These are phyloP conservation scores for Aureobasidium sp. DNA, from an alignment of 2,329 filamentous ascomycete species.

Conservation along the genomic window DNA sequence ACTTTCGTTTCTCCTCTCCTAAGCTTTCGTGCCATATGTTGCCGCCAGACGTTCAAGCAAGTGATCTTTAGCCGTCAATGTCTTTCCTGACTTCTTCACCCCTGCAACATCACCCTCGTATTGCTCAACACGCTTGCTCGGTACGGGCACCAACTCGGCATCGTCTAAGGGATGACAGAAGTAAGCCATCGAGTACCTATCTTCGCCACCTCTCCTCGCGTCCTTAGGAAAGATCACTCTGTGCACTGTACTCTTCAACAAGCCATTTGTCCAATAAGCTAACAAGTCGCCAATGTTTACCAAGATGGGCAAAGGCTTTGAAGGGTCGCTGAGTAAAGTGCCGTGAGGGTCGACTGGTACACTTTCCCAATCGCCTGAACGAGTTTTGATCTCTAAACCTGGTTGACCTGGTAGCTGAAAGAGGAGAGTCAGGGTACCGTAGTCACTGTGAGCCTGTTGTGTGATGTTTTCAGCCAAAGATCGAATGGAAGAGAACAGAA, in stretches of 20 bases:
- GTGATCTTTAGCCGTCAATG: slow-evolving; percentile 54
- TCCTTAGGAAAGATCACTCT: slow-evolving; percentile 64
- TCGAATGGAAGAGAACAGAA: neutral
- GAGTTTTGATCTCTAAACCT: slow-evolving; percentile 73
- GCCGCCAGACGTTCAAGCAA: slow-evolving; percentile 50
- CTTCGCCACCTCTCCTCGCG: slow-evolving; percentile 33
- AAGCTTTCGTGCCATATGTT: slow-evolving; percentile 45
- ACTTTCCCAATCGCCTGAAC: slow-evolving; percentile 35
- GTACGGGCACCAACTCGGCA: slow-evolving; percentile 48
- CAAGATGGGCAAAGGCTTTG: slow-evolving; percentile 49
- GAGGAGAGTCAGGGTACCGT: slow-evolving; percentile 61
- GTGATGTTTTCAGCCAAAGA: neutral
- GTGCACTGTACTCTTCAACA: slow-evolving; percentile 83
- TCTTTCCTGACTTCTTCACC: slow-evolving; percentile 35
- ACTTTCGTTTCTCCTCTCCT: neutral
- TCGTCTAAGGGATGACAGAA: slow-evolving; percentile 57
- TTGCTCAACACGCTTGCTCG: slow-evolving; percentile 43
- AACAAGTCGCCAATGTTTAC: slow-evolving; percentile 66
- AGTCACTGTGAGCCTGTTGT: slow-evolving; percentile 70
- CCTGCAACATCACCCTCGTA: slow-evolving; percentile 30
- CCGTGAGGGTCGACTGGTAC: slow-evolving; percentile 38
- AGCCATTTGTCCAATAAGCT: slow-evolving; percentile 83
- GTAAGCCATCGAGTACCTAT: slow-evolving; percentile 54
- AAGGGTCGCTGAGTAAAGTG: neutral
- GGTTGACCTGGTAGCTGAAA: slow-evolving; percentile 82